Base-by-base conservation (phyloP, 495 filamentous ascomycete genomes). In the Lasiosphaeria hispida region DNA sequence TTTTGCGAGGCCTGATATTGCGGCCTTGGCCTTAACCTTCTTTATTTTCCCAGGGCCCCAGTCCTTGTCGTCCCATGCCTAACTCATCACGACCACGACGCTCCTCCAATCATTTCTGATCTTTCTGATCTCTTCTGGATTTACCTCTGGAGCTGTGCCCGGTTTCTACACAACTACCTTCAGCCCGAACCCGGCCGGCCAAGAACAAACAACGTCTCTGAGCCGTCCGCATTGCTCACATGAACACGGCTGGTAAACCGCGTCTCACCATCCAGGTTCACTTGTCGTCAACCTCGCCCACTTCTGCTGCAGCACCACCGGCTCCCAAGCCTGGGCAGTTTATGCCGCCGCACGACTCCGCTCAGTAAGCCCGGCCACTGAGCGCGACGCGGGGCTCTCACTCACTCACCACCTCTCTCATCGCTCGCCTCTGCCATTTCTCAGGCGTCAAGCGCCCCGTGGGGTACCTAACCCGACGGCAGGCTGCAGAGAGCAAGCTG, bases 161-260 rank as follows among this genome's bases (percentile, higher is more conserved):
- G 23, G 15, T n/a, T 34, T 19, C 33, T 33, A 33, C 19, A 4
- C 13, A 15, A 17, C 43, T 14, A 19, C 43, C 13, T 10, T 19
- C 43, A 10, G 15, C 13, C 1, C 13, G 10, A 17, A 47, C n/a
- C 13, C 17, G 13, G 40, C 51, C 38, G 39, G 39, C 40, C 51
- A 54, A 54, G 51, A 30, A 5, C 23, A 30, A 30, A 30, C 23
- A 30, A 30, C 2, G 2, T 5, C 23, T 30, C 23, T 5, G 23
- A 30, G 23, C 23, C 23, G 23, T 30, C 23, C 18, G 38, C 23
- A 13, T 33, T 18, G 37, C 43, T 56, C 53, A 45, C 61, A 61
- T 58, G 59, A 67, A 62, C 68, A 61, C 68, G 63, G 63, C 57
- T 63, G 53, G 44, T 58, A 52, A 63, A 62, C 62, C 57, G 44